These are phyloP conservation scores for Trichoderma reesei DNA, from an alignment of 495 filamentous ascomycete genomes.

Conservation along the genomic window DNA sequence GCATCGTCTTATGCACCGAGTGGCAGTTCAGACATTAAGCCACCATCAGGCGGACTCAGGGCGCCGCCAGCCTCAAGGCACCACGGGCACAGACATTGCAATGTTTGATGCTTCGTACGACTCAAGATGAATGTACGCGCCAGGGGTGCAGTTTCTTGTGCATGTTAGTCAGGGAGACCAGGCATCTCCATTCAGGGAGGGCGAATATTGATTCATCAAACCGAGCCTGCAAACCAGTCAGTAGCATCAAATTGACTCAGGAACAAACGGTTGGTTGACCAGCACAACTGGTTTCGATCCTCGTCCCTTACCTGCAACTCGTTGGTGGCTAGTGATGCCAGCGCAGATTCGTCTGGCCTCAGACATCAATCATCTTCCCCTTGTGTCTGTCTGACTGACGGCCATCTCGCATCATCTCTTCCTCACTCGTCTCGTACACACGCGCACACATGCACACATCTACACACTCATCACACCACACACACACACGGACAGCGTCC, in stretches of 20 bases:
- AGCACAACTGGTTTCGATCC: background rate
- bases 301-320: background rate
- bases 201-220: background rate
- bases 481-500: background rate
- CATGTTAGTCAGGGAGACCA: background rate
- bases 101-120: background rate
- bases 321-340: background rate
- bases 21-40: background rate
- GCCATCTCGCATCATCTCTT: background rate
- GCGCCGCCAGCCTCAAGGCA: background rate
- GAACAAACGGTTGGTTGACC: background rate
- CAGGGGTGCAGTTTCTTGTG: background rate
- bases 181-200: background rate
- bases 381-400: background rate
- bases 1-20: background rate
- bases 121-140: background rate
- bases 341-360: background rate
- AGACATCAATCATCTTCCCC: background rate
- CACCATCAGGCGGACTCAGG: background rate
- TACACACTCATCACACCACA: slow-evolving; percentile 5
- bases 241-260: background rate
- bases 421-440: background rate
- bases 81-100: background rate
- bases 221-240: background rate
- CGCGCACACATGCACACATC: slow-evolving; percentile 2